These are phyloP conservation scores for Fusarium decemcellulare DNA, from an alignment of 2,329 filamentous ascomycete species.

Conservation along the genomic window DNA sequence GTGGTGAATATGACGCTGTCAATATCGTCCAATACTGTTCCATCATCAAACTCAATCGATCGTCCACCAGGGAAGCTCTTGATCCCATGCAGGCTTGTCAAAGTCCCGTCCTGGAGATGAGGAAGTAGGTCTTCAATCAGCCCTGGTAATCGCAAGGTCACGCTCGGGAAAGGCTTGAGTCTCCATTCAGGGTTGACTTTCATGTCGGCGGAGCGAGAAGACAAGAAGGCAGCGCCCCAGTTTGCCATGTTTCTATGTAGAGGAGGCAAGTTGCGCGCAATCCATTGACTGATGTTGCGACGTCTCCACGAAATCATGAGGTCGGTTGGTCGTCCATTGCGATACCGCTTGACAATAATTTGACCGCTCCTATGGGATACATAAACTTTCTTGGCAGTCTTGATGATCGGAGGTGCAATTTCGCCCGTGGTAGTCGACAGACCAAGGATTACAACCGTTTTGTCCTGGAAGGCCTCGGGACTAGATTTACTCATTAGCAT, in stretches of 20 bases:
- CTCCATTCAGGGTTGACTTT: conserved; percentile 24
- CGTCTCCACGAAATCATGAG: conserved; percentile 25
- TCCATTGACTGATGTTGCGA: conserved; percentile 23
- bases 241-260: conserved; percentile 11
- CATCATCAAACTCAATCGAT: conserved; percentile 33
- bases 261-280: conserved; percentile 7
- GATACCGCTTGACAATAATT: conserved; percentile 14
- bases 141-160: conserved; percentile 15
- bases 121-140: conserved; percentile 24
- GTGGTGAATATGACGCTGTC: conserved; percentile 29
- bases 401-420: conserved; percentile 7
- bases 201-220: neutral
- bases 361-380: conserved; percentile 28
- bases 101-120: conserved; percentile 9
- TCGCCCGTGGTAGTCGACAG: conserved; percentile 22
- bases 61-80: conserved; percentile 16
- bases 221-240: conserved; percentile 1
- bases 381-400: conserved; percentile 20
- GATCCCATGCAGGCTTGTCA: conserved; percentile 22
- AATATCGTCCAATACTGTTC: conserved; percentile 16
- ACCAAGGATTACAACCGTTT: conserved; percentile 24
- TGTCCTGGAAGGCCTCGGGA: neutral
- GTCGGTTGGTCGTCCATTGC: conserved; percentile 18
- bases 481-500: neutral
- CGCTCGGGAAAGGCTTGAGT: conserved; percentile 10